These are phyloP conservation scores for Penicillium psychrosexuale DNA, from an alignment of 2,329 filamentous ascomycete species.

Conservation along the genomic window DNA sequence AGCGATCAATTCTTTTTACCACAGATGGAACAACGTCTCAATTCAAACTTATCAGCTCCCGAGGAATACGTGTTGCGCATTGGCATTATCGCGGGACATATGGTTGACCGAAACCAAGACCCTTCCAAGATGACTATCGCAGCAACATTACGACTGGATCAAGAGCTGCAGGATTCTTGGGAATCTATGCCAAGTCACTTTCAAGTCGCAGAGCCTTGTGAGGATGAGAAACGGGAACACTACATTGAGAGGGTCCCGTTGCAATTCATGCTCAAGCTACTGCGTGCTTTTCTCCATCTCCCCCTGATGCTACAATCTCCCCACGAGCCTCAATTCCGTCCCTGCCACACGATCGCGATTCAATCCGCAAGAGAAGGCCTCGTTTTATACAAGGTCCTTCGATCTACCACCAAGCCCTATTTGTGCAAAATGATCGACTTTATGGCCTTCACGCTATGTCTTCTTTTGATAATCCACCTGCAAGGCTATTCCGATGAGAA, in stretches of 20 bases:
- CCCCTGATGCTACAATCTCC: conserved; percentile 47
- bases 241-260: conserved; percentile 33
- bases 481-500: conserved; percentile 34
- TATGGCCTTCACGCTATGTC: conserved; percentile 46
- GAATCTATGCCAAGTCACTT: conserved; percentile 31
- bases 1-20: conserved; percentile 31
- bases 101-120: conserved; percentile 45
- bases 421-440: conserved; percentile 51
- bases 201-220: conserved; percentile 26
- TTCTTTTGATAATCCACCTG: conserved; percentile 46
- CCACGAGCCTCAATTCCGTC: conserved; percentile 37
- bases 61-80: conserved; percentile 35
- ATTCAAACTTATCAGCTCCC: conserved; percentile 12
- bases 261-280: conserved; percentile 42
- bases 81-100: conserved; percentile 36
- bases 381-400: conserved; percentile 36
- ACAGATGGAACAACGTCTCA: conserved; percentile 26
- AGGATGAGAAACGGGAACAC: conserved; percentile 24
- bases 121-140: conserved; percentile 36
- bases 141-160: conserved; percentile 41
- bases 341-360: conserved; percentile 40
- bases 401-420: conserved; percentile 33
- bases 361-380: conserved; percentile 45
- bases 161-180: conserved; percentile 37
- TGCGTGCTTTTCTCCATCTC: conserved; percentile 44